Conservation (phyloP, 148 eudicot species). For the Fagopyrum esculentum region DNA sequence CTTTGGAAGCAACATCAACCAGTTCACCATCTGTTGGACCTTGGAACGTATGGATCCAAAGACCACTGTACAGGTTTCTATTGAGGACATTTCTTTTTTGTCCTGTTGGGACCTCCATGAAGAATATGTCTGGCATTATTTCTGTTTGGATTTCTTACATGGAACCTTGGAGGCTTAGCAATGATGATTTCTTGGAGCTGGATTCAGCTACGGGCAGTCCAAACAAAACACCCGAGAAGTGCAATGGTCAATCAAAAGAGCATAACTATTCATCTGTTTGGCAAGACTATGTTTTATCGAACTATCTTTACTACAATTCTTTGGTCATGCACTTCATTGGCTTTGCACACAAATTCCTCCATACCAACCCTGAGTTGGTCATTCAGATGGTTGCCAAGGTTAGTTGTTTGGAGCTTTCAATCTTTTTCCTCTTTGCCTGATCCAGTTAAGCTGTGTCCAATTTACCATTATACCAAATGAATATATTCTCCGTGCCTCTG, state of each 20-base stretch:
- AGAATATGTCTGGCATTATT: conserved; percentile 70
- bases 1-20: conserved; percentile 32
- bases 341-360: conserved; percentile 95
- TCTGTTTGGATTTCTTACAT: conserved; percentile 66
- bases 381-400: conserved; percentile 86
- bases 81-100: conserved; percentile 84
- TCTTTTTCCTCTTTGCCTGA: neutral
- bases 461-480: neutral
- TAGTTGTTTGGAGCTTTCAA: conserved; percentile 13
- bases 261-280: conserved; percentile 56
- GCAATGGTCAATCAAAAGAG: conserved; percentile 20
- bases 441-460: neutral
- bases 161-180: conserved; percentile 68
- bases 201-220: conserved; percentile 28
- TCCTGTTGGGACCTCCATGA: conserved; percentile 70
- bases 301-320: conserved; percentile 77
- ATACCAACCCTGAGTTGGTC: conserved; percentile 63
- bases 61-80: conserved; percentile 80
- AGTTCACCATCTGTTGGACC: conserved; percentile 35
- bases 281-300: conserved; percentile 73
- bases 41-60: conserved; percentile 66
- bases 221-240: conserved; percentile 22
- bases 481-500: neutral
- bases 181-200: conserved; percentile 61
- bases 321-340: conserved; percentile 92